Conservation (phyloP, 169 alveolate genomes). For the Besnoitia besnoiti region DNA sequence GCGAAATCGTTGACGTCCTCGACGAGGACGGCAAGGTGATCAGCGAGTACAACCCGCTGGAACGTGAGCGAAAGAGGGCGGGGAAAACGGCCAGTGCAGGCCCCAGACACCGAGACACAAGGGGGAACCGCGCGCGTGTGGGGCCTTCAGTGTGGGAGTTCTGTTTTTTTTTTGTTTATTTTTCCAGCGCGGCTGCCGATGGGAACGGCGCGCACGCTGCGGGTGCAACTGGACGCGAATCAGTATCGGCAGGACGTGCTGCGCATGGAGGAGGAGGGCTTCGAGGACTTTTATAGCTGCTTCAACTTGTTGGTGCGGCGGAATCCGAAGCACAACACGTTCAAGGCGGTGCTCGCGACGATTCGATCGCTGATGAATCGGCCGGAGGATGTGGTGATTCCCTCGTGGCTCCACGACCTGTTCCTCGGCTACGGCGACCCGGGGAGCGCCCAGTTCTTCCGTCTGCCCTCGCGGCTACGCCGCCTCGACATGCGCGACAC, state of each 20-base stretch:
- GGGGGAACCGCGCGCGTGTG: not conserved
- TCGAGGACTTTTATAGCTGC: constrained; percentile 51
- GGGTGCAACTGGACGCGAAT: constrained; percentile 79
- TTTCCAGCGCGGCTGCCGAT: constrained; percentile 67
- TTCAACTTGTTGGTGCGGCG: constrained; percentile 88
- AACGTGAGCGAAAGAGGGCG: not conserved
- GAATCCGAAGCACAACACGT: constrained; percentile 89
- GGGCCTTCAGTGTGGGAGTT: not conserved
- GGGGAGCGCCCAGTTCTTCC: constrained; percentile 73
- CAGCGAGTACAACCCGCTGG: constrained; percentile 53
- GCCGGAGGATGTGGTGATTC: constrained; percentile 78
- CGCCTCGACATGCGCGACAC: constrained; percentile 71
- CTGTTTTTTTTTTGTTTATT: not conserved
- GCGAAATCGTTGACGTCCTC: constrained; percentile 59
- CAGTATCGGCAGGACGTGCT: constrained; percentile 54
- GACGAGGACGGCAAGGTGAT: constrained; percentile 69
- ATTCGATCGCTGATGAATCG: constrained; percentile 84
- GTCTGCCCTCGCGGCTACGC: constrained; percentile 65
- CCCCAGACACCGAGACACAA: not conserved
- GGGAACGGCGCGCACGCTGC: constrained; percentile 77
- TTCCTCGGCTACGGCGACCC: constrained; percentile 85
- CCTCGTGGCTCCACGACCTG: constrained; percentile 81
- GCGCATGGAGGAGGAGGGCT: constrained; percentile 21
- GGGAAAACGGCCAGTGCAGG: not conserved
- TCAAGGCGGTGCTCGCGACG: constrained; percentile 84